These are phyloP conservation scores for Yamadazyma aaseri DNA, from an alignment of 1,139 yeast species.

Conservation along the genomic window DNA sequence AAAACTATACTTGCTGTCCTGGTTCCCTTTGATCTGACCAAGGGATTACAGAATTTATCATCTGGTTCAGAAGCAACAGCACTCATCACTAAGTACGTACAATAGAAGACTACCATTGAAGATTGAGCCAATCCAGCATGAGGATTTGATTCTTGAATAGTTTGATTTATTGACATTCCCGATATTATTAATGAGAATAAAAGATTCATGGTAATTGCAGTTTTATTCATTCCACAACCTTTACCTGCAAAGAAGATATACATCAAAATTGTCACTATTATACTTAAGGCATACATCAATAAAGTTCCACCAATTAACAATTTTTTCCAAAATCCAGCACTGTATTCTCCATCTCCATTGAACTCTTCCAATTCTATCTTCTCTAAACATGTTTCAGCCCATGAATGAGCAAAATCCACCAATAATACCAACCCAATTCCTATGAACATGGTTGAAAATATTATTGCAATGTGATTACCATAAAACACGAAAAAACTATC, in stretches of 20 bases:
- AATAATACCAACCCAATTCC: slow-evolving; percentile 86
- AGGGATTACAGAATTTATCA: slow-evolving; percentile 86
- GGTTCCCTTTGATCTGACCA: slow-evolving; percentile 85
- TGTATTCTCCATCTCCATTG: slow-evolving; percentile 48
- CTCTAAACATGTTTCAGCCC: slow-evolving; percentile 96
- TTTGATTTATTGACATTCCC: slow-evolving; percentile 72
- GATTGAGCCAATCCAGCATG: slow-evolving; percentile 96
- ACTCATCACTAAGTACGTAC: slow-evolving; percentile 87
- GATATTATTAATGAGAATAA: slow-evolving; percentile 64
- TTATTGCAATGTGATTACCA: slow-evolving; percentile 86
- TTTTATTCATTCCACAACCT: slow-evolving; percentile 90
- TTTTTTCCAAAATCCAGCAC: slow-evolving; percentile 69
- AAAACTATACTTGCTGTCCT: slow-evolving; percentile 83
- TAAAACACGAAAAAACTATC: slow-evolving; percentile 84
- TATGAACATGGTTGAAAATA: slow-evolving; percentile 80
- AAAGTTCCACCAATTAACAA: slow-evolving; percentile 84
- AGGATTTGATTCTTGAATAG: slow-evolving; percentile 88
- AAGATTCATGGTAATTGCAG: slow-evolving; percentile 79
- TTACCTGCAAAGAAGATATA: slow-evolving; percentile 76
- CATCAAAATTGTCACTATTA: slow-evolving; percentile 75
- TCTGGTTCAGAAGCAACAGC: slow-evolving; percentile 98
- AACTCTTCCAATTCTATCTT: slow-evolving; percentile 88
- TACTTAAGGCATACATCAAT: slow-evolving; percentile 73
- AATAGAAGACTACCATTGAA: slow-evolving; percentile 92
- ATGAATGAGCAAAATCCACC: slow-evolving; percentile 97